Percentiles rank a stretch among this genome's conserved stretches.
Conservation (phyloP, 2,329 filamentous ascomycete genomes). For the Sclerotinia spermophila region DNA sequence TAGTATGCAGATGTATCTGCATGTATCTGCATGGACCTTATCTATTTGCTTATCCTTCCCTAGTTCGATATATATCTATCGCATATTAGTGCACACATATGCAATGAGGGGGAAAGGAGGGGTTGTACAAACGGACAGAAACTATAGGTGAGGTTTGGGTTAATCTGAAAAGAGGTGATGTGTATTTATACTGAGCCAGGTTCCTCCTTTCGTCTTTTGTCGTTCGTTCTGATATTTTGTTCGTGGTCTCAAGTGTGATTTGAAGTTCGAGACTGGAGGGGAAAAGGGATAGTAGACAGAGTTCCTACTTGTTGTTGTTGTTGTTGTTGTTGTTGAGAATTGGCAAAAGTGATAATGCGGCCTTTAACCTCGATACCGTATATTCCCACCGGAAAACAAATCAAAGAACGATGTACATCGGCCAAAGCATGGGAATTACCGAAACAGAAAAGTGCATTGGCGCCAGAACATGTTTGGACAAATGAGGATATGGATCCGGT, state of each 20-base stretch:
- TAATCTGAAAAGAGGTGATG: background rate
- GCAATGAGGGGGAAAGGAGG: background rate
- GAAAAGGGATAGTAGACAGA: background rate
- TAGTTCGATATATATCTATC: background rate
- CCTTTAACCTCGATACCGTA: constrained; percentile 21
- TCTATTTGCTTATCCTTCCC: background rate
- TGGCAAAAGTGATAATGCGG: background rate
- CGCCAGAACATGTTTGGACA: constrained; percentile 45
- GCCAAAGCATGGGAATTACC: constrained; percentile 46
- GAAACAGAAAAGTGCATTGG: constrained; percentile 46
- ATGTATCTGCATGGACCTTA: background rate
- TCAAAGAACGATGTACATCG: constrained; percentile 42
- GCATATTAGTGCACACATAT: background rate
- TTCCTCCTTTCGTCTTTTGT: background rate
- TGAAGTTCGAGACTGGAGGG: background rate
- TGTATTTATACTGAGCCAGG: background rate
- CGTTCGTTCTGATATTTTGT: background rate
- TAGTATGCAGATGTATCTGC: background rate
- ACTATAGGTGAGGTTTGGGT: background rate
- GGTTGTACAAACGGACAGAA: background rate
- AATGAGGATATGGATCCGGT: constrained; percentile 38
- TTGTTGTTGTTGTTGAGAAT: background rate
- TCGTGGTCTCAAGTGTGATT: background rate
- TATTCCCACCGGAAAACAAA: constrained; percentile 37
- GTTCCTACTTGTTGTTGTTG: background rate